Evolutionary conservation across 2,329 filamentous ascomycete species (phyloP), one percentile per base, ranked within the genome.

Genomic region (Annulohypoxylon truncatum): DNA sequence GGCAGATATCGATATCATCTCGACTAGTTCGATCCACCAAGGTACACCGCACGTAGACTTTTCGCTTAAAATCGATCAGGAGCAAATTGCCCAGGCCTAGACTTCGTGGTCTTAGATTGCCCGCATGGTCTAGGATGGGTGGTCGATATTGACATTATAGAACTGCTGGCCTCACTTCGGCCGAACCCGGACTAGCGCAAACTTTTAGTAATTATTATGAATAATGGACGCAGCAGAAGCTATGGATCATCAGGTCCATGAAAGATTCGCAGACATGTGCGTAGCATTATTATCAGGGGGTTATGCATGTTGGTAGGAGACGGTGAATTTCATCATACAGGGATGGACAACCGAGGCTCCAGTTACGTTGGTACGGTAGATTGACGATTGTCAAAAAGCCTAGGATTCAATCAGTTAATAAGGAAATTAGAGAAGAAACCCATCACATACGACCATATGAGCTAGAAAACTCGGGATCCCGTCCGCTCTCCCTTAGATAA

Each of bases 21-120:
- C 94, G 44, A 97, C 95, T 8, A 97, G 94, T 77, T 95, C 92
- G 55, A 97, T 99, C 75, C 96, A 99, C 76, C 96, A 99, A 82
- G 95, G 96, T 2, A 93, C 96, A 2, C 89, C 92, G 28, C 94
- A 97, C 77, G 89, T 99, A 47, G 96, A 99, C 79, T 98, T 97
- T 78, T 97, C 94, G 4, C 84, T 99, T 72, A 99, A 99, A 83
- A 94, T 99, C 69, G 79, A 87, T 62, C 82, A 82, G 42, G 72
- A 56, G n/a, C 62, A 74, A 28, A 59, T 63, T 7, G 44, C 46
- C 13, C 33, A 40, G 24, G 12, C 42, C 13, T 29, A 38, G 29
- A 13, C 42, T 13, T 48, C 50, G 20, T 63, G 51, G 65, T 56
- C 29, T 26, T n/a, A 24, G 4, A 15, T 40, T 4, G 31, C 3